Base-by-base conservation (phyloP, 805 yeast genomes). In the Metschnikowia henanensis region DNA sequence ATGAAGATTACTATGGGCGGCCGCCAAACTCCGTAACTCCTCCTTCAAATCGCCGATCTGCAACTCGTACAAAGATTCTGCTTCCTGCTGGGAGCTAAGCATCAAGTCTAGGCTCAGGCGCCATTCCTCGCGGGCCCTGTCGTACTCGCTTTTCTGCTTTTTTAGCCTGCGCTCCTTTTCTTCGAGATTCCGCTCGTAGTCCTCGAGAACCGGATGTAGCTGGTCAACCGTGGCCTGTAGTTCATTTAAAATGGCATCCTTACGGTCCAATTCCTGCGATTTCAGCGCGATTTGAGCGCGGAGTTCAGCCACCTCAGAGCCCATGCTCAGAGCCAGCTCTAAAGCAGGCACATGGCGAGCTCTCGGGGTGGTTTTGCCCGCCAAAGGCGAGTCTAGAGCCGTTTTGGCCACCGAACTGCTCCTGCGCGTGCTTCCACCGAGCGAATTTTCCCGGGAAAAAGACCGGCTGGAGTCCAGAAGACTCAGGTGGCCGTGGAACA, bases 61-160 rank as follows among this genome's bases (percentile, higher is more conserved):
- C n/a, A 63, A 60, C 38, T 71, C 65, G 52, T 75, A 80, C 28
- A 76, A 61, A 17, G 58, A 56, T 47, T 77, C 84, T 45, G 76
- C 79, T 45, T 81, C 84, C 38, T 71, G 74, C 29, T 80, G 80
- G 32, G 80, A 79, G 25, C 64, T 59, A 34, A 79, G 77, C 58
- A 83, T 68, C 34, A 78, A 63, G 46, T 77, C 83, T 37, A 83
- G 70, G 15, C 79, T 80, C 38, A 76, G 79, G 35, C 83, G 59
- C 64, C 84, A 68, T 55, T 83, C 86, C 36, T 73, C 76, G 22
- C 84, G 66, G 35, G 83, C 84, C 13, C 60, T 54, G 39, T 80
- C 84, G 34, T 76, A 73, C 21, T 68, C 75, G 16, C 54, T 55
- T 54, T 74, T 76, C 45, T 73, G 80, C 41, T 68, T 72, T n/a